These are phyloP conservation scores for Curvularia spicifera DNA, from an alignment of 2,329 filamentous ascomycete species.

Conservation along the genomic window DNA sequence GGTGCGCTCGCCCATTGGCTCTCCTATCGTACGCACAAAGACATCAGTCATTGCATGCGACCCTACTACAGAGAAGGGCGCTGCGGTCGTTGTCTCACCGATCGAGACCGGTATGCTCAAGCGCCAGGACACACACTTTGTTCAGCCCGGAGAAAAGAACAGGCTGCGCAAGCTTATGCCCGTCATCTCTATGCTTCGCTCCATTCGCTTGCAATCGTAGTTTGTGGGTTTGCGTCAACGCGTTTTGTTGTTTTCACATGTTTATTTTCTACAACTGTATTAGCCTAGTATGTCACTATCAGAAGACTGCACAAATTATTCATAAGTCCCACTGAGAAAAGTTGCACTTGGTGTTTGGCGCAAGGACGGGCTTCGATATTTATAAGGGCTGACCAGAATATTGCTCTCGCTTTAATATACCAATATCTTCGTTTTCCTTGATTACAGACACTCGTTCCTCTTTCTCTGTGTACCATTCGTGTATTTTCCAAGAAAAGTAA, in stretches of 20 bases:
- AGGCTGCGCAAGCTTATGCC: conserved; percentile 24
- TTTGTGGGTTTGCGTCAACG: neutral
- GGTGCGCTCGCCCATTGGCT: conserved; percentile 30
- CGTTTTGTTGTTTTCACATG: neutral
- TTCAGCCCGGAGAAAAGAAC: conserved; percentile 28
- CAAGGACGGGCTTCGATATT: neutral
- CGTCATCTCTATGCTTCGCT: conserved; percentile 20
- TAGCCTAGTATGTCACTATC: neutral
- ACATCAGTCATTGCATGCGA: conserved; percentile 29
- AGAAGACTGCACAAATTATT: neutral
- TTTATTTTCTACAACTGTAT: neutral
- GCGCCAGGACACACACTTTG: conserved; percentile 30
- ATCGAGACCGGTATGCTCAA: conserved; percentile 17
- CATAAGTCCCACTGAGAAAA: too few species aligned
- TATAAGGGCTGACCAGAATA: conserved; percentile 5
- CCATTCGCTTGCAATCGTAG: conserved; percentile 14
- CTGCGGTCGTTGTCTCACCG: conserved; percentile 16
- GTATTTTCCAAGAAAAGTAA: neutral
- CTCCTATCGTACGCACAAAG: conserved; percentile 30
- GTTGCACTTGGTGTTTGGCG: conserved; percentile 11
- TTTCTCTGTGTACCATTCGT: neutral
- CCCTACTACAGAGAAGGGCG: conserved; percentile 21
- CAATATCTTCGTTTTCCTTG: neutral
- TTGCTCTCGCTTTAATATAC: conserved; percentile 8
- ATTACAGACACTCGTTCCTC: neutral